phyloP scores from a whole-genome alignment of 805 yeast species.

The Yarrowia deformans region DNA sequence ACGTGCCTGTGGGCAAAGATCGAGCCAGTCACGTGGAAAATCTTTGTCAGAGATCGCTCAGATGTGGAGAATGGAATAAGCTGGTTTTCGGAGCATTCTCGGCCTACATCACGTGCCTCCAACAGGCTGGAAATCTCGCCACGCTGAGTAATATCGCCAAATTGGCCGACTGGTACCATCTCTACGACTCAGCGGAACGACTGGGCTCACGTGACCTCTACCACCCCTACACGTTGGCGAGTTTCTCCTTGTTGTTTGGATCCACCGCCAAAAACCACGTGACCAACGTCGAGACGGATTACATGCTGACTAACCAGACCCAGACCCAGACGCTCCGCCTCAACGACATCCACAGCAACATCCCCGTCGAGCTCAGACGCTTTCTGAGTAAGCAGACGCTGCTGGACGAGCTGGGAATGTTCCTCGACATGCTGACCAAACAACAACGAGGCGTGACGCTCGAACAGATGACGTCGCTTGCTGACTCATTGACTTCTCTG shows the following conservation, averaged over 20 bases:
- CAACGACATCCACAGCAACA: conserved; percentile 17
- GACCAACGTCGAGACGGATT: conserved; percentile 4
- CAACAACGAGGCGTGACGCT: neutral
- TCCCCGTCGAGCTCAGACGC: conserved; percentile 8
- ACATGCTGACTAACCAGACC: neutral
- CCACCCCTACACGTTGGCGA: conserved; percentile 14
- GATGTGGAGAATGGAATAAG: conserved; percentile 38
- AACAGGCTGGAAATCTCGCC: neutral
- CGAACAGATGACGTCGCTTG: conserved; percentile 6
- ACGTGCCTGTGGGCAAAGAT: conserved; percentile 8
- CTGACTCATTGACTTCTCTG: neutral
- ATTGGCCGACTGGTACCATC: conserved; percentile 4
- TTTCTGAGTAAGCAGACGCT: neutral
- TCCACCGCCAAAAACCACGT: neutral
- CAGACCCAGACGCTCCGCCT: neutral
- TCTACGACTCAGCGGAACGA: neutral
- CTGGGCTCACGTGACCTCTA: conserved; percentile 2
- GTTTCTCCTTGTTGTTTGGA: conserved; percentile 5
- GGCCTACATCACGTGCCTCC: neutral
- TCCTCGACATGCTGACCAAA: neutral
- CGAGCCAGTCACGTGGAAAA: neutral
- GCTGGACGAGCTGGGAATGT: conserved; percentile 13
- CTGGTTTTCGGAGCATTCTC: conserved; percentile 28
- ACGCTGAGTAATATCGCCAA: neutral
- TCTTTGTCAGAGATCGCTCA: neutral